Evolutionary conservation across 2,329 filamentous ascomycete species (phyloP), one percentile per base, ranked within the genome.

Genomic region (Fusarium sp.): DNA sequence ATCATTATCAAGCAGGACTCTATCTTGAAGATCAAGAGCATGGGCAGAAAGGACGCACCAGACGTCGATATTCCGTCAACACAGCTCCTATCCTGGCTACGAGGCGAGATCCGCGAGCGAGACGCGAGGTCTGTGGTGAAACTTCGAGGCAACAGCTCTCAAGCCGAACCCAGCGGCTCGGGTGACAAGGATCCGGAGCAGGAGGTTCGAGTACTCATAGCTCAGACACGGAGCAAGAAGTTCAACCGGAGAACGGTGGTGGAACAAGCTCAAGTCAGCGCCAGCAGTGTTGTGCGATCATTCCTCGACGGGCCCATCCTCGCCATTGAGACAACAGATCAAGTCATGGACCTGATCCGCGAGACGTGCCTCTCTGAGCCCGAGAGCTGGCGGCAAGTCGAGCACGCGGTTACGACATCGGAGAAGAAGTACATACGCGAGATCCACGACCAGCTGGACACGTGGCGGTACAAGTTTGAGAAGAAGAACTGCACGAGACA

Each of bases 171-270:
- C 14, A 74, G 60, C 38, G 62, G 73, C 59, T 74, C 75, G 6
- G 76, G 67, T 9, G 80, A 83, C n/a, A 78, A 76, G 52, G 80
- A 82, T 30, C 84, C 87, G 64, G 88, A 91, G 68, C 92, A 93
- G 75, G 93, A 96, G 65, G 95, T 98, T 54, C 92, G 93, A 69
- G 92, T 98, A n/a, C 88, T 98, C 5, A 89, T 95, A 7, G 91
- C 94, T 1, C 92, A 94, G 66, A 95, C 95, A 59, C 91, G 92
- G 77, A 95, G 92, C 82, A 98, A 98, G 84, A 98, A 98, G 85
- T 94, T 93, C 72, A 98, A 98, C 83, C 91, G 96, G 63, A 91
- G 92, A 79, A 92, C 92, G 32, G 95, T 98, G 59, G 92, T 98
- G 57, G 94, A 97, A 80, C 93, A 95, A 74, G 92, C 92, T 70